Evolutionary conservation across 2,329 filamentous ascomycete species (phyloP), one percentile per base, ranked within the genome.

Genomic region (Sporothrix brasiliensis): DNA sequence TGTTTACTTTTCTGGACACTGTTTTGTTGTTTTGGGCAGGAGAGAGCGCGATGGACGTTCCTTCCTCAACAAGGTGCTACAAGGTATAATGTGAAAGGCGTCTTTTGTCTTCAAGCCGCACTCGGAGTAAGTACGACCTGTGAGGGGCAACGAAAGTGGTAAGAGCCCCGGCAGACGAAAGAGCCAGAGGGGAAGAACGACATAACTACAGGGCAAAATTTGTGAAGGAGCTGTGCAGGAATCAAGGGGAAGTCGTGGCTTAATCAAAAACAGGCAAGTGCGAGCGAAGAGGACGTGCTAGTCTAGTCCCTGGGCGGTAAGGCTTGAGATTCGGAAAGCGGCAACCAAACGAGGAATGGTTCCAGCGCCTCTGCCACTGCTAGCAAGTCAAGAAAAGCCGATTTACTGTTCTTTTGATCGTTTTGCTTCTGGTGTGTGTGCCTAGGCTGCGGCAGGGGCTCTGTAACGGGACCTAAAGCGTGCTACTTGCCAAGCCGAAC

Each of bases 271-370:
- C 9, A 66, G 63, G 44, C 39, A 63, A 63, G 58, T 63, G 39
- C 58, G 58, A 34, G 10, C n/a, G 27, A 19, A 34, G 27, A 30
- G 63, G 21, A 27, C 21, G 14, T 24, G 63, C 47, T 66, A 66
- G 63, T 66, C 63, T 30, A 66, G 63, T 66, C 63, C 30, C 63
- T 52, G 27, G 9, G n/a, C 47, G 52, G 63, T 34, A 66, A 66
- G 49, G 63, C 63, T 39, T 66, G 44, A 16, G 4, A 27, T 47
- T 13, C 39, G 58, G 58, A 27, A 52, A 27, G 63, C 61, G 61
- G 61, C 24, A 52, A 27, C 44, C 63, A 39, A 52, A 66, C 11
- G 7, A 27, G 63, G 44, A 53, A 10, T 30, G 44, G 61, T 50
- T 63, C 58, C 39, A 47, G 58, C 58, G 58, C 58, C 58, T 16